Percentiles rank a stretch among this genome's conserved stretches.
Evolutionary conservation across 2,329 filamentous ascomycete species (phyloP).

Genomic region (Cytospora schulzeri): DNA sequence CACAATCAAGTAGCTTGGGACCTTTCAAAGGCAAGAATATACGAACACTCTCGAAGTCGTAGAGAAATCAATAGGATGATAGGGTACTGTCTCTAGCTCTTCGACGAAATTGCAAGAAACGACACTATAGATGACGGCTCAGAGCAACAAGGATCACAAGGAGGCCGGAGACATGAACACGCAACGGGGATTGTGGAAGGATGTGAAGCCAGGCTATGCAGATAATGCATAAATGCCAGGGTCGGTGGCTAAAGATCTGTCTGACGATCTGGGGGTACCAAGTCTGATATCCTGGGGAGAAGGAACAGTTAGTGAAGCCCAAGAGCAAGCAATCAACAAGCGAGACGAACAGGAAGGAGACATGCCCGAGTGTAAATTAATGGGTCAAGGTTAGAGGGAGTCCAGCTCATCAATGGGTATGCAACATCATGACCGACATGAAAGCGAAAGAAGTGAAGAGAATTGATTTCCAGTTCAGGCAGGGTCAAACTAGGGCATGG

Average conservation of each 20-base stretch:
- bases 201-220: slow-evolving; percentile 34
- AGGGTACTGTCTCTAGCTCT: not conserved
- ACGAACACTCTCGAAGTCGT: not conserved
- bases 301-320: slow-evolving; percentile 28
- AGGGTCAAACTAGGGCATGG: slow-evolving; percentile 37
- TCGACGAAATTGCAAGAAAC: slow-evolving; percentile 1
- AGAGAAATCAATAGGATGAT: not conserved
- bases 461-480: slow-evolving; percentile 37
- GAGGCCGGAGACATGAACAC: slow-evolving; percentile 28
- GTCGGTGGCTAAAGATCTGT: slow-evolving; percentile 36
- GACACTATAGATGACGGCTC: not conserved
- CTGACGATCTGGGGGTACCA: slow-evolving; percentile 32
- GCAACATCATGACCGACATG: slow-evolving; percentile 14
- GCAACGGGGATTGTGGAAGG: slow-evolving; percentile 27
- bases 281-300: slow-evolving; percentile 28
- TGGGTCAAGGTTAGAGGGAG: slow-evolving; percentile 30
- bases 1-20: not conserved
- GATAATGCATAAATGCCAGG: slow-evolving; percentile 36
- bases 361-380: slow-evolving; percentile 28
- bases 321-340: slow-evolving; percentile 31
- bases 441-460: slow-evolving; percentile 32
- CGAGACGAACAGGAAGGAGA: slow-evolving; percentile 25
- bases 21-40: not conserved
- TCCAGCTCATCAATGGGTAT: slow-evolving; percentile 30
- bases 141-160: slow-evolving; percentile 23